These are phyloP conservation scores for Byssoonygena ceratinophila DNA, from an alignment of 2,329 filamentous ascomycete genomes.

Conservation along the genomic window DNA sequence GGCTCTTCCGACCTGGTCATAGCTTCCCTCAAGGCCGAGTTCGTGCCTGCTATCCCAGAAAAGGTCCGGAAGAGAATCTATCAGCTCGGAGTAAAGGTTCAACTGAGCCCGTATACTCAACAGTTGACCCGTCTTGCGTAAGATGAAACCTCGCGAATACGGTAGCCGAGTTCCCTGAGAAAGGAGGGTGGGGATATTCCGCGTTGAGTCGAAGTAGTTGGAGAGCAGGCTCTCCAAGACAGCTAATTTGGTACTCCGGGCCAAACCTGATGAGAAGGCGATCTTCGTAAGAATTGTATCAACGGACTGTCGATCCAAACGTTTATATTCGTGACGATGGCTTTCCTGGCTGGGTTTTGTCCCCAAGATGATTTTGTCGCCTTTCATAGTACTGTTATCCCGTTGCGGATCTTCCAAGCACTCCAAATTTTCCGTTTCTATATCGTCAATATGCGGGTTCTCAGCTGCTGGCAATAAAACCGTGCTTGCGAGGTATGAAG, in stretches of 20 bases:
- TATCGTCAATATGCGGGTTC: constrained; percentile 56
- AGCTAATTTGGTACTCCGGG: constrained; percentile 83
- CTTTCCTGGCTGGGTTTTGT: constrained; percentile 45
- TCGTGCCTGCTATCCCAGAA: constrained; percentile 93
- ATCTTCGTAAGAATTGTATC: constrained; percentile 78
- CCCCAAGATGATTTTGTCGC: constrained; percentile 80
- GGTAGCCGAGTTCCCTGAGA: constrained; percentile 54
- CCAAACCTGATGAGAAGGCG: constrained; percentile 88
- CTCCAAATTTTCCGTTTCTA: constrained; percentile 84
- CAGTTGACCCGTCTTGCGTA: constrained; percentile 87
- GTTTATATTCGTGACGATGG: constrained; percentile 19
- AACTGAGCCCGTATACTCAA: constrained; percentile 80
- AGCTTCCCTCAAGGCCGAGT: constrained; percentile 84
- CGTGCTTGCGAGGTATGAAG: constrained; percentile 57
- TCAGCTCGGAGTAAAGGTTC: constrained; percentile 94
- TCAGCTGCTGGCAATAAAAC: constrained; percentile 67
- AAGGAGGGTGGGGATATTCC: constrained; percentile 67
- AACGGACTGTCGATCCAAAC: constrained; percentile 30
- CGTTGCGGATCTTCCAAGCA: constrained; percentile 65
- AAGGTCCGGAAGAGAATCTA: constrained; percentile 85
- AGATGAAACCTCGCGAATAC: constrained; percentile 64
- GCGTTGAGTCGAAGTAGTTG: constrained; percentile 77
- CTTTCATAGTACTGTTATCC: constrained; percentile 67
- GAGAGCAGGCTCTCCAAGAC: constrained; percentile 75
- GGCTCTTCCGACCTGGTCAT: constrained; percentile 81